These are phyloP conservation scores for Penicillium antarcticum DNA, from an alignment of 495 filamentous ascomycete species.

Conservation along the genomic window DNA sequence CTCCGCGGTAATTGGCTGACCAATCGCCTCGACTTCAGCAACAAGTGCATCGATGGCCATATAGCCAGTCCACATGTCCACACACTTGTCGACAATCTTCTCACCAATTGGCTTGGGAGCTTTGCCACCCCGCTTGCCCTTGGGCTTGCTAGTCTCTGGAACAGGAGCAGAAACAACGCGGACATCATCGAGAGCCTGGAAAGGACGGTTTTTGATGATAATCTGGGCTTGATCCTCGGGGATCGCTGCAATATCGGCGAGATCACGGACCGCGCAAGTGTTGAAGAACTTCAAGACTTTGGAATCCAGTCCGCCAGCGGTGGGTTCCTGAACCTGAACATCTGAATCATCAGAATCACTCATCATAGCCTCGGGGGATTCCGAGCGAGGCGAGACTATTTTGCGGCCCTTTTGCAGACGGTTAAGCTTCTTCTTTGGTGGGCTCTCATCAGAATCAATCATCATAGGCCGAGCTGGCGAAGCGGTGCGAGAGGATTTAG, in stretches of 20 bases:
- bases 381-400: conserved; percentile 41
- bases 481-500: conserved; percentile 23
- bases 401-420: conserved; percentile 60
- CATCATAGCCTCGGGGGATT: conserved; percentile 35
- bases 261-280: conserved; percentile 62
- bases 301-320: conserved; percentile 42
- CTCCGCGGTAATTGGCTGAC: conserved; percentile 61
- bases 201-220: conserved; percentile 69
- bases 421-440: conserved; percentile 41
- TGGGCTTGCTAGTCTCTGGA: conserved; percentile 41
- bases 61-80: conserved; percentile 70
- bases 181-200: conserved; percentile 58
- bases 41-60: conserved; percentile 80
- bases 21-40: conserved; percentile 63
- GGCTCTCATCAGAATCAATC: conserved; percentile 21
- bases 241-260: conserved; percentile 73
- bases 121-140: conserved; percentile 43
- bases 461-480: conserved; percentile 13
- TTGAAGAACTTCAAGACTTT: conserved; percentile 82
- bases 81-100: conserved; percentile 66
- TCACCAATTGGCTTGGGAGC: conserved; percentile 59
- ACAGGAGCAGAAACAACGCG: conserved; percentile 53
- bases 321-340: conserved; percentile 42
- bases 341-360: conserved; percentile 56
- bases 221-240: conserved; percentile 61